Evolutionary conservation across 169 alveolate species (phyloP), one percentile per base, ranked within the genome.

Genomic region (Toxoplasma gondii): DNA sequence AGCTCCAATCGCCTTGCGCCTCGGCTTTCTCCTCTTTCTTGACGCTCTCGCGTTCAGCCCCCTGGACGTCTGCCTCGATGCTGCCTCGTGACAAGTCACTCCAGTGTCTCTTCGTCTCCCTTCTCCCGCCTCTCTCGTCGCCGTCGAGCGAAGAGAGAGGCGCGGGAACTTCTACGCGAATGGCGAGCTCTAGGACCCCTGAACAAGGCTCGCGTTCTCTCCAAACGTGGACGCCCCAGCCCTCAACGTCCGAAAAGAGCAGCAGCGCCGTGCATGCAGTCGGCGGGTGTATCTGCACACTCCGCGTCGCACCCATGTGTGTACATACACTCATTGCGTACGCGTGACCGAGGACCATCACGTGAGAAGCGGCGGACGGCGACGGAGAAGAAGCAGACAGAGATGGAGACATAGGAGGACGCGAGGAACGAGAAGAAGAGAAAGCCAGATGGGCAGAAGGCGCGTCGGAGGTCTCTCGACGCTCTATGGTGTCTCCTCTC

Each of bases 261-360:
- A 82, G 90, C 53, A 82, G 67, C 29, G 69, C 53, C 67, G 69
- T 82, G 64, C 90, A 82, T 12, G 90, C 90, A 4, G 90, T 43
- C 90, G 90, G 69, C 12, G 90, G 39, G 36, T 82, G 90, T 1
- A 82, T 9, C 64, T 82, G 69, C 22, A 36, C 90, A 31, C 44
- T 29, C 31, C 34, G 38, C 38, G 27, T 38, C 7, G 90, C 39
- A 4, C 67, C 90, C 67, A 43, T 10, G 64, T 82, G 90, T 9
- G 44, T 31, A 67, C 90, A 82, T 7, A 43, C 90, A 24, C 90
- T 82, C 67, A 82, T 38, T 9, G 67, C 90, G 69, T 43, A 43
- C 24, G 64, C 90, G 41, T 43, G 34, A 24, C 90, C 90, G 16
- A 43, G 69, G 39, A 22, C 12, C 22, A 38, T 0, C 69, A 82